Conservation (phyloP, 148 eudicot species). For the Chenopodium formosanum region DNA sequence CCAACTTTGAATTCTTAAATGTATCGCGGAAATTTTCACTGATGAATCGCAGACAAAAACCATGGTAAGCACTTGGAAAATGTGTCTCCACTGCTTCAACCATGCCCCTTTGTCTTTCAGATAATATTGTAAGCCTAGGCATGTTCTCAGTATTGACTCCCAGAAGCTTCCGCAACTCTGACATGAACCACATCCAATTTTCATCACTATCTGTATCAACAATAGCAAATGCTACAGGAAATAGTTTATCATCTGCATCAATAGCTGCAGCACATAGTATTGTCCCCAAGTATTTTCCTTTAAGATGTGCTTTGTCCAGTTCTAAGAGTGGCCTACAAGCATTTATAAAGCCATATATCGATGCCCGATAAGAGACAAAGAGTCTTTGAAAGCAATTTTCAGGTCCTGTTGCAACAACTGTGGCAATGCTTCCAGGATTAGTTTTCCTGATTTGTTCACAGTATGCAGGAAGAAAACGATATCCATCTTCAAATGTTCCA, state of each 20-base stretch:
- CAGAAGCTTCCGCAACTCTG: constrained; percentile 88
- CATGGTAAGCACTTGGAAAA: constrained; percentile 85
- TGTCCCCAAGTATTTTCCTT: constrained; percentile 88
- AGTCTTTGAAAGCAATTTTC: constrained; percentile 89
- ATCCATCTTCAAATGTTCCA: constrained; percentile 95
- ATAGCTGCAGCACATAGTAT: constrained; percentile 85
- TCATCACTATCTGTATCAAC: constrained; percentile 90
- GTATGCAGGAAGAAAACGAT: constrained; percentile 80
- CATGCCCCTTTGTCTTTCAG: constrained; percentile 79
- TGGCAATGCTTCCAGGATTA: constrained; percentile 91
- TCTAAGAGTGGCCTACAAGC: constrained; percentile 95
- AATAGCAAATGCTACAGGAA: constrained; percentile 82
- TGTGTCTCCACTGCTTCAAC: constrained; percentile 89
- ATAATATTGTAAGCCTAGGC: constrained; percentile 91
- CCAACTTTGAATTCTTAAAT: constrained; percentile 82
- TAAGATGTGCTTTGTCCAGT: constrained; percentile 72
- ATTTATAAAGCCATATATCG: constrained; percentile 83
- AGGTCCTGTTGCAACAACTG: constrained; percentile 68
- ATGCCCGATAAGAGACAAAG: constrained; percentile 80
- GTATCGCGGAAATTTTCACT: constrained; percentile 96
- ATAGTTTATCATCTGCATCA: constrained; percentile 84
- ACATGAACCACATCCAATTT: constrained; percentile 99
- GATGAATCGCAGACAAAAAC: constrained; percentile 76
- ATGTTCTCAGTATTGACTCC: constrained; percentile 87
- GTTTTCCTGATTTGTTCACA: constrained; percentile 87